Evolutionary conservation across 345 rosid genomes (phyloP), one percentile per base, ranked within the genome.

Genomic region (Brassica incana): DNA sequence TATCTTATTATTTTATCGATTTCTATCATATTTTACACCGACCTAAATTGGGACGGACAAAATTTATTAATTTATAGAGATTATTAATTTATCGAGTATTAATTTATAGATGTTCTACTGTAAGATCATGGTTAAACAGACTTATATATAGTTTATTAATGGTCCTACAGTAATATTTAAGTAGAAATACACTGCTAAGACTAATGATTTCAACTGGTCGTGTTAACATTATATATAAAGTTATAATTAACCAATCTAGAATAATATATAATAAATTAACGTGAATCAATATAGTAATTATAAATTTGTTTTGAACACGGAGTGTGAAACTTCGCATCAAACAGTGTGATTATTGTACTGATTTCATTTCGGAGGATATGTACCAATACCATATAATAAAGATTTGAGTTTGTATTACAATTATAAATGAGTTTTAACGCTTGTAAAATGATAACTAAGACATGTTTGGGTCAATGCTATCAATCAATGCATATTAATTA

Each of bases 401-500:
- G 4, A 5, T 10, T 63, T 50, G 60, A 64, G 59, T 29, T 23
- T 3, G 59, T 27, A 72, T 40, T 23, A 72, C 15, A 20, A 16
- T 14, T 60, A 38, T 7, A 72, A 63, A 73, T 20, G 5, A 32
- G 20, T 30, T 50, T 11, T 32, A 33, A 65, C 3, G 20, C 20
- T 33, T 50, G 56, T 50, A 48, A 50, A 12, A 50, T 50, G 56
- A 54, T 48, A 48, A 74, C 23, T 63, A 63, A 73, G 25, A 63
- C 50, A 64, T 32, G 8, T 71, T 5, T 16, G 9, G 54, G 65
- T 59, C 58, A 8, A 38, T 56, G 25, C 1, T 65, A 50, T 3
- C 18, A 75, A 35, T 36, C 66, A 38, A 58, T n/a, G 59, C 6
- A 45, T 56, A 67, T 9, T 75, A 67, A 65, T 65, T 63, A 61